A percentile compares a stretch with the other conserved stretches of the same genome.
Evolutionary conservation across 2,329 filamentous ascomycete species (phyloP).

Genomic region (Seiridium cupressi): DNA sequence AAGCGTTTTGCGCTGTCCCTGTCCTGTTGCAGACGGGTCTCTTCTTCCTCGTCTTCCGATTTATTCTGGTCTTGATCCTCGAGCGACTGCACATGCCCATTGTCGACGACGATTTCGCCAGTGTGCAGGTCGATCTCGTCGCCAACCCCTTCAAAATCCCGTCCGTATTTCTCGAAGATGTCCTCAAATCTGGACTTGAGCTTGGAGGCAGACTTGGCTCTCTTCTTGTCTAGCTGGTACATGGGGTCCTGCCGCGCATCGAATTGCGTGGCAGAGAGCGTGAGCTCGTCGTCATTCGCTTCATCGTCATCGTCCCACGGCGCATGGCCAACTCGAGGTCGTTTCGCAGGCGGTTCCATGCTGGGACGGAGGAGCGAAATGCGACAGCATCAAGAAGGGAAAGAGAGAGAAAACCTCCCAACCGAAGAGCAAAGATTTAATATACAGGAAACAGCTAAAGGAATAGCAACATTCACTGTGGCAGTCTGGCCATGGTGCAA

Average conservation of each 20-base stretch:
- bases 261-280: conserved; percentile 45
- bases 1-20: conserved; percentile 12
- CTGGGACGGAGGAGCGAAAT: background rate
- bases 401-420: background rate
- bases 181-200: conserved; percentile 83
- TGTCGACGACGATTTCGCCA: conserved; percentile 82
- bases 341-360: conserved; percentile 63
- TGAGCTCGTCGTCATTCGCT: conserved; percentile 44
- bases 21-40: conserved; percentile 23
- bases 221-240: conserved; percentile 58
- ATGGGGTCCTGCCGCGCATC: conserved; percentile 48
- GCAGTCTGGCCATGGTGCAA: background rate
- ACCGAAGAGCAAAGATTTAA: background rate
- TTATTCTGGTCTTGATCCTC: conserved; percentile 32
- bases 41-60: conserved; percentile 30
- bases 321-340: conserved; percentile 49
- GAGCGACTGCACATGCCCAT: conserved; percentile 73
- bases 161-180: conserved; percentile 86
- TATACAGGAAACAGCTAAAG: too few species aligned
- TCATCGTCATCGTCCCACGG: conserved; percentile 37
- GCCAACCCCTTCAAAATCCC: conserved; percentile 77
- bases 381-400: background rate
- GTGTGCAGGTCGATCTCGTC: conserved; percentile 88
- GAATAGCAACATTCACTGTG: too few species aligned
- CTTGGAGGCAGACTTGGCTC: conserved; percentile 65